Percentiles rank a stretch among this genome's conserved stretches.
phyloP scores from a whole-genome alignment of 768 basidiomycete genomes.

The Mycena belliarum region DNA sequence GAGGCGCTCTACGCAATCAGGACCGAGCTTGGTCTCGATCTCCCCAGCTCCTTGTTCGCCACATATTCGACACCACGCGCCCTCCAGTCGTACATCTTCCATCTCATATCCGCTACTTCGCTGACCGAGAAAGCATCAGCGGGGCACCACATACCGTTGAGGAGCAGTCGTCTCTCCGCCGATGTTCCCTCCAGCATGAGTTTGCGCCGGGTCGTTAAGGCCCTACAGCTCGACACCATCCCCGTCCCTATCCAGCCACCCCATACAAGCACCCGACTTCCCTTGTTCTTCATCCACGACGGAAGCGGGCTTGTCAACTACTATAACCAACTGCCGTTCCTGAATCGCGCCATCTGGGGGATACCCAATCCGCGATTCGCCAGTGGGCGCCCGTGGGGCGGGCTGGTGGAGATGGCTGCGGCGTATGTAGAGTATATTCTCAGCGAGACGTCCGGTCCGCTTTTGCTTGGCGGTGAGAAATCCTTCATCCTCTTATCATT shows the following conservation, averaged over 20 bases:
- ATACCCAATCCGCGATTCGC: conserved; percentile 58
- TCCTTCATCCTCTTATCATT: neutral
- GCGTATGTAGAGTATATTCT: conserved; percentile 48
- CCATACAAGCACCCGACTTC: conserved; percentile 28
- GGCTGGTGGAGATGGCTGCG: conserved; percentile 52
- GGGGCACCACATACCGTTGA: neutral
- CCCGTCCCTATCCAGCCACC: conserved; percentile 40
- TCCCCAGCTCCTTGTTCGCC: conserved; percentile 48
- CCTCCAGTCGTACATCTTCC: conserved; percentile 33
- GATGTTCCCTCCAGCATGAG: neutral
- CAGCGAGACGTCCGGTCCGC: conserved; percentile 33
- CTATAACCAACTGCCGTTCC: conserved; percentile 44
- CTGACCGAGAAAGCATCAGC: neutral
- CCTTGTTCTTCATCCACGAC: conserved; percentile 71
- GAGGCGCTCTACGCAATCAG: conserved; percentile 55
- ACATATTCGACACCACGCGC: conserved; percentile 41
- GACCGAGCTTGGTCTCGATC: conserved; percentile 37
- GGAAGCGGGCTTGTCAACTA: conserved; percentile 65
- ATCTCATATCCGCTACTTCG: neutral
- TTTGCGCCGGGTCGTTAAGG: conserved; percentile 15
- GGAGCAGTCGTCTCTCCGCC: neutral
- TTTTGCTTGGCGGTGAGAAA: conserved; percentile 62
- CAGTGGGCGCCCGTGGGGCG: conserved; percentile 46
- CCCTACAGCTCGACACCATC: conserved; percentile 28
- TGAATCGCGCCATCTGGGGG: conserved; percentile 60